Conservation (phyloP, 2,329 filamentous ascomycete genomes). For the Aspergillus viridinutans region DNA sequence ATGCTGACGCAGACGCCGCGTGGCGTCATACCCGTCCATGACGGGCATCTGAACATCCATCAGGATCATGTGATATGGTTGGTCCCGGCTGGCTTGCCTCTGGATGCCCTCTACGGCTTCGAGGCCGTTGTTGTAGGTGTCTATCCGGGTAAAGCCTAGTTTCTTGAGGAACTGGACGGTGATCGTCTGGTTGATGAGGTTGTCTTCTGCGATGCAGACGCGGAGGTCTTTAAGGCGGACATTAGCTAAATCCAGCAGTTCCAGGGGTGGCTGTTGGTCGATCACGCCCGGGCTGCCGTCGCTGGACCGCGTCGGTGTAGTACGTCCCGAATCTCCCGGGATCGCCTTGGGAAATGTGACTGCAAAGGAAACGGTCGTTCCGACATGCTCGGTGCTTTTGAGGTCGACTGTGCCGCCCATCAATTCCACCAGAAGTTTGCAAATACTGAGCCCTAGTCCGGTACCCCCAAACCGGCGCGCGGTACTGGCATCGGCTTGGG, state of each 20-base stretch:
- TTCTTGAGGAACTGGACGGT: conserved; percentile 76
- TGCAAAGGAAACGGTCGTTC: conserved; percentile 68
- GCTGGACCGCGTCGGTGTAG: conserved; percentile 40
- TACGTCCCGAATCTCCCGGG: too few species aligned
- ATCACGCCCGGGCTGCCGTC: conserved; percentile 48
- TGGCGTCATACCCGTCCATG: conserved; percentile 88
- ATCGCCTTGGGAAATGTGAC: conserved; percentile 77
- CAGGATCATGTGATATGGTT: conserved; percentile 81
- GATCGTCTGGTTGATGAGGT: conserved; percentile 90
- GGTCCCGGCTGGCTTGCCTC: conserved; percentile 63
- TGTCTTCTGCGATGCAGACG: conserved; percentile 93
- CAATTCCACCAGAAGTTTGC: conserved; percentile 63
- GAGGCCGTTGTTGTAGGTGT: conserved; percentile 84
- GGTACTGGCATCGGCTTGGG: conserved; percentile 85
- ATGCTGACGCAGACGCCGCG: conserved; percentile 74
- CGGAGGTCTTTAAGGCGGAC: conserved; percentile 74
- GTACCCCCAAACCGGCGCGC: conserved; percentile 89
- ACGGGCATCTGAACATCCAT: conserved; percentile 98
- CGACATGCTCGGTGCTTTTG: conserved; percentile 15
- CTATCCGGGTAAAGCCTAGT: conserved; percentile 75
- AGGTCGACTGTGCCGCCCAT: too few species aligned
- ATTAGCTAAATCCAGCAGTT: conserved; percentile 60
- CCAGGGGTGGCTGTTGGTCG: conserved; percentile 38
- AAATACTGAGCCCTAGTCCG: conserved; percentile 85
- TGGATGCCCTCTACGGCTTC: conserved; percentile 82